Evolutionary conservation across 2,329 filamentous ascomycete species (phyloP).

Genomic region (Nigrospora oryzae): DNA sequence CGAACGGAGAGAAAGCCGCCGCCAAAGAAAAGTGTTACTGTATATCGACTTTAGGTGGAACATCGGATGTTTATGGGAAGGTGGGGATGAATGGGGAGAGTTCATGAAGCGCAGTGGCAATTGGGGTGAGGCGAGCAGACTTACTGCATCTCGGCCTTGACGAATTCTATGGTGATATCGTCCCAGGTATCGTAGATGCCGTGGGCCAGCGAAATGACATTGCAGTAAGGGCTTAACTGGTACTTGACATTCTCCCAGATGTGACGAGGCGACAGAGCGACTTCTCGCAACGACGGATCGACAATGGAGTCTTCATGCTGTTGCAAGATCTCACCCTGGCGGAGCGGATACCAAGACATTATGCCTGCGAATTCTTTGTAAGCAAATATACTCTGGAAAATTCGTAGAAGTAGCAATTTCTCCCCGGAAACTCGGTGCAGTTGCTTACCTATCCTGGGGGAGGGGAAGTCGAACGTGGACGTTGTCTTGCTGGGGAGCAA

Average conservation of each 20-base stretch:
- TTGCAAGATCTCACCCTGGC: neutral
- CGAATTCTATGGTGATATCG: neutral
- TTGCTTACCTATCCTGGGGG: too few relatives aligned
- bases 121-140: neutral
- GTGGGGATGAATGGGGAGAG: neutral
- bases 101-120: too few relatives aligned
- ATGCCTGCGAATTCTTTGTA: neutral
- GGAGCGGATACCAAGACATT: neutral
- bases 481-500: too few relatives aligned
- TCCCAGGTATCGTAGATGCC: neutral
- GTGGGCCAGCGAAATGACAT: neutral
- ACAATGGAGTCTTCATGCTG: neutral
- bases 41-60: neutral
- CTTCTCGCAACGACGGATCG: neutral
- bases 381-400: neutral
- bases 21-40: neutral
- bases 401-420: neutral
- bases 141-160: constrained; percentile 1
- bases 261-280: neutral
- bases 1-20: neutral
- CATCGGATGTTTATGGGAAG: neutral
- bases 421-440: neutral
- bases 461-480: too few relatives aligned
- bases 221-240: neutral
- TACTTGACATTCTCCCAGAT: neutral